Base-by-base conservation (phyloP, 2,329 filamentous ascomycete species). In the Colletotrichum destructivum region DNA sequence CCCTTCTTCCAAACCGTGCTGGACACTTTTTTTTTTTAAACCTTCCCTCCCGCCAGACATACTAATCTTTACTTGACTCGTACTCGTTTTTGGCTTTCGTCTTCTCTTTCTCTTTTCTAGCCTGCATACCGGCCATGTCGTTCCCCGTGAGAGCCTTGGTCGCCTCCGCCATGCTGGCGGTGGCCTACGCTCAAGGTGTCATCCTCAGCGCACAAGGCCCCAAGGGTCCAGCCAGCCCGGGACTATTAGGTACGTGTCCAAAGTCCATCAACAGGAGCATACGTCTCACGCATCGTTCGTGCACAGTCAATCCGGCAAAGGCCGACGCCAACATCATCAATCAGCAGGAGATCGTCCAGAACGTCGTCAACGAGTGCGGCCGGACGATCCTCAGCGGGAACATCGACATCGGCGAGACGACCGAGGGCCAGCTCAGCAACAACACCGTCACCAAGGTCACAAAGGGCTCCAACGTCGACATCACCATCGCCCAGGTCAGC, bases 301-400 rank as follows among this genome's bases (percentile, higher is more conserved):
- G n/a, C 90, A 1, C 55, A 86, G 85, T 91, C 73, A 85, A 88
- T 90, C 38, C 90, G 18, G 92, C 90, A 83, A 89, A 92, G 76
- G 87, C 89, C 73, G 90, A 92, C 69, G 84, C 89, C 6, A 91
- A 89, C 66, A 86, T 91, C 77, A 92, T 92, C 80, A 85, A 86
- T 66, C 87, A 89, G 69, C 86, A 85, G 16, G 84, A 89, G 81
- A 86, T 89, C 74, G 69, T 74, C 6, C 80, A 82, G 55, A 88
- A 88, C 74, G 78, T 86, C 11, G 88, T 89, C 62, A 89, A 89
- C 74, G 84, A 88, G 69, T 92, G 91, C 77, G 91, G 91, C 54
- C 86, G 90, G 69, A 93, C 90, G 12, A 84, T 91, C 77, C 78
- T 88, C 65, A 77, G 81, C 64, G 91, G 91, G 52, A 89, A 87